A percentile compares a stretch with the other conserved stretches of the same genome.
Evolutionary conservation across 2,329 filamentous ascomycete species (phyloP).

Genomic region (Emericellopsis cladophorae): DNA sequence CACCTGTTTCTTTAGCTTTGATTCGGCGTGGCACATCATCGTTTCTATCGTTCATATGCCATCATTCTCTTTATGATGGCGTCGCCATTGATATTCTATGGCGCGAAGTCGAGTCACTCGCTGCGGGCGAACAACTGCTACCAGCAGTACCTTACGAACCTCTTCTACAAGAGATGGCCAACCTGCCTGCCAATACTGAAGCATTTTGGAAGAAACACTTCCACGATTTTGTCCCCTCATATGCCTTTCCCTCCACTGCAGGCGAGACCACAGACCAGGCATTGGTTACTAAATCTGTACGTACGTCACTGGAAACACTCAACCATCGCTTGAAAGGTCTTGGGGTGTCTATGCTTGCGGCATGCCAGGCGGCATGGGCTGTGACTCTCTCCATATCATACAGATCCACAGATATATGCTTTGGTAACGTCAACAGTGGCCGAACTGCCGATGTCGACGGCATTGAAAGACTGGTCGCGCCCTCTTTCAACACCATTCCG

Average conservation of each 20-base stretch:
- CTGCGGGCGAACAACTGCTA: constrained; percentile 31
- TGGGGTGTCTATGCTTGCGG: constrained; percentile 49
- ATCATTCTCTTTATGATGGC: constrained; percentile 83
- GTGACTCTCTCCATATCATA: constrained; percentile 46
- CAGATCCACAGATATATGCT: constrained; percentile 56
- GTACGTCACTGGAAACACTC: constrained; percentile 28
- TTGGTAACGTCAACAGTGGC: constrained; percentile 77
- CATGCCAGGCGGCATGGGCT: constrained; percentile 64
- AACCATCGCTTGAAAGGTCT: constrained; percentile 36
- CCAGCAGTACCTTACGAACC: constrained; percentile 40
- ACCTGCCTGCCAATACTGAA: constrained; percentile 33
- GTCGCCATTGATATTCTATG: constrained; percentile 61
- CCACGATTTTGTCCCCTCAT: constrained; percentile 26
- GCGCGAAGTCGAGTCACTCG: constrained; percentile 53
- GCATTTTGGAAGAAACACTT: constrained; percentile 55
- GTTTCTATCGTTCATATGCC: constrained; percentile 41
- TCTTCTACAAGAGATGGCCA: constrained; percentile 50
- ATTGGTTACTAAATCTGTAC: constrained; percentile 14
- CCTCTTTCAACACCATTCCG: constrained; percentile 86
- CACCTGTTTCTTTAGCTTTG: constrained; percentile 31
- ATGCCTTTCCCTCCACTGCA: constrained; percentile 10
- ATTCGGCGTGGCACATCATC: constrained; percentile 16
- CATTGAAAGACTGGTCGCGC: constrained; percentile 64
- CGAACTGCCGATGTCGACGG: constrained; percentile 53
- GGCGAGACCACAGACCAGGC: constrained; percentile 13